phyloP scores from a whole-genome alignment of 352 stramenopile genomes.

The Thraustochytrium striatum region DNA sequence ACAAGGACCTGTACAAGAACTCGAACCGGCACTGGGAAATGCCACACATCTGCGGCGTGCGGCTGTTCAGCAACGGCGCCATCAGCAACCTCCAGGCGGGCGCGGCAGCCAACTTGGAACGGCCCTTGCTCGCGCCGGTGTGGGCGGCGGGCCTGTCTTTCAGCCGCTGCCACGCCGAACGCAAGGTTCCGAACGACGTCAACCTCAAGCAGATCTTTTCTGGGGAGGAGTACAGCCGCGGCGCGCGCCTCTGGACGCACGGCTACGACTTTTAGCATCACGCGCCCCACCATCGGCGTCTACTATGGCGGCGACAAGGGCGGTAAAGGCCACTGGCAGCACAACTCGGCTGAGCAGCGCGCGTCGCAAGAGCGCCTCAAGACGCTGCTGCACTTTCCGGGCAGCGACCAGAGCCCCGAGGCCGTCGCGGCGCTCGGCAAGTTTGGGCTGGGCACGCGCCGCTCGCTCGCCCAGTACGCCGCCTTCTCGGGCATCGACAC shows the following conservation, averaged over 20 bases:
- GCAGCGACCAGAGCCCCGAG: conserved; percentile 48
- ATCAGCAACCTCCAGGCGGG: conserved; percentile 58
- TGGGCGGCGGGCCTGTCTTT: conserved; percentile 75
- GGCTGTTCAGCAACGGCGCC: conserved; percentile 59
- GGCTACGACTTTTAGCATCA: conserved; percentile 79
- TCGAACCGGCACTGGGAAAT: conserved; percentile 59
- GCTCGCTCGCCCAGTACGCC: conserved; percentile 66
- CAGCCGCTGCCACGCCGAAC: conserved; percentile 72
- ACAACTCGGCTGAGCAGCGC: neutral
- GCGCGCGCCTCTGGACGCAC: conserved; percentile 67
- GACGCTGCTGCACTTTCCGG: conserved; percentile 55
- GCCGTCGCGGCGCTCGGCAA: neutral
- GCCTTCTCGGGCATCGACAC: conserved; percentile 68
- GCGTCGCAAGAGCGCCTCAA: conserved; percentile 6
- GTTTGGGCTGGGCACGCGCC: conserved; percentile 64
- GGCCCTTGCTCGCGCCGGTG: conserved; percentile 71
- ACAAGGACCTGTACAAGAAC: conserved; percentile 62
- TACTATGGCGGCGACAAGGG: conserved; percentile 57
- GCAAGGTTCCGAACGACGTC: conserved; percentile 72
- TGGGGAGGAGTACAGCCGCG: conserved; percentile 75
- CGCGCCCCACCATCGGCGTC: conserved; percentile 63
- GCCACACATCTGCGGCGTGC: conserved; percentile 71
- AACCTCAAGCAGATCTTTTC: conserved; percentile 72
- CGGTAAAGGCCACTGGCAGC: conserved; percentile 55
- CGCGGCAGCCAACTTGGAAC: conserved; percentile 58